Evolutionary conservation across 2,329 filamentous ascomycete species (phyloP).

Genomic region (Fusarium gaditjirri): DNA sequence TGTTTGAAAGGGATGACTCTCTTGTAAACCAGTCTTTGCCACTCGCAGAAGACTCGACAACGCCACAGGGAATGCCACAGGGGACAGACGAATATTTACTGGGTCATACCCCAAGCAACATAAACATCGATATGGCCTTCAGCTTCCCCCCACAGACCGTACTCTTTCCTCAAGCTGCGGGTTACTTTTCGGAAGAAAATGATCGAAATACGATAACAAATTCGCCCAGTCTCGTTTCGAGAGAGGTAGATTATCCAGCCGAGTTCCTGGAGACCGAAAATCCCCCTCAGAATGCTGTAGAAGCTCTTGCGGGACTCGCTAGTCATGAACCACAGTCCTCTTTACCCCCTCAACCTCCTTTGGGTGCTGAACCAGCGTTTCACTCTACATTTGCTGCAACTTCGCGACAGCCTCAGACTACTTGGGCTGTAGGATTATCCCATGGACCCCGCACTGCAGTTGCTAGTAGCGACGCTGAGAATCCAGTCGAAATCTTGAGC

Average conservation of each 20-base stretch:
- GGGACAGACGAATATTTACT: constrained; percentile 18
- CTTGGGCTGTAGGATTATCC: constrained; percentile 23
- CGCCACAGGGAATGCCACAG: constrained; percentile 4
- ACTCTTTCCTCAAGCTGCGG: constrained; percentile 29
- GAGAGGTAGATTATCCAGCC: constrained; percentile 36
- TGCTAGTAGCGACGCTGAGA: constrained; percentile 27
- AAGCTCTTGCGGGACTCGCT: constrained; percentile 19
- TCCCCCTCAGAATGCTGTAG: constrained; percentile 5
- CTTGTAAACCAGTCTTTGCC: constrained; percentile 20
- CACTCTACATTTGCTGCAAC: constrained; percentile 14
- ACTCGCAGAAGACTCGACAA: constrained; percentile 13
- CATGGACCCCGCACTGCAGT: constrained; percentile 14
- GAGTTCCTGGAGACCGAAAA: constrained; percentile 33
- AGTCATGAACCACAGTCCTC: constrained; percentile 8
- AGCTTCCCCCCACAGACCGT: constrained; percentile 31
- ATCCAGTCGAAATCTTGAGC: constrained; percentile 40
- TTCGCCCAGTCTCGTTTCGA: constrained; percentile 6
- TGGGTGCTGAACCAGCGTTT: constrained; percentile 16
- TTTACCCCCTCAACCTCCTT: constrained; percentile 5
- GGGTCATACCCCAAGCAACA: constrained; percentile 15
- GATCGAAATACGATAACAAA: constrained; percentile 5
- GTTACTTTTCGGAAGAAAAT: constrained; percentile 19
- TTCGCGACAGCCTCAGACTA: constrained; percentile 11
- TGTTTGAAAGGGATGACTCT: constrained; percentile 13
- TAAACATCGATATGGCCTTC: constrained; percentile 27